phyloP scores from a whole-genome alignment of 768 basidiomycete species.

The Boletus subparvulus region DNA sequence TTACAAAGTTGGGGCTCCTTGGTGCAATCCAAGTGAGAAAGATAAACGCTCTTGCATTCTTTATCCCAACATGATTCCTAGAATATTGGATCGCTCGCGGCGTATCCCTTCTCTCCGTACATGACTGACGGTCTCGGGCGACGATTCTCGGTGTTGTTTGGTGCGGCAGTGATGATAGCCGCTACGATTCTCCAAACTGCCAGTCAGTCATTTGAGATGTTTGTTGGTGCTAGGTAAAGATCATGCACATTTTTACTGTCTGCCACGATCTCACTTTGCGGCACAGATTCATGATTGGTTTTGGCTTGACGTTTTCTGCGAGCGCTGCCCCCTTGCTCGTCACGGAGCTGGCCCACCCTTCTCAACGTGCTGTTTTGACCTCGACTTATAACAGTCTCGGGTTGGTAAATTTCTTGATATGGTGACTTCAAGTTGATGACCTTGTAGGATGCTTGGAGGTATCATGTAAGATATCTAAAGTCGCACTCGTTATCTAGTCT shows the following conservation, averaged over 20 bases:
- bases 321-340: conserved; percentile 49
- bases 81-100: conserved; percentile 41
- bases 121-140: conserved; percentile 41
- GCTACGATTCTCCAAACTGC: conserved; percentile 40
- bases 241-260: not conserved
- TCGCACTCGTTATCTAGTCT: not conserved
- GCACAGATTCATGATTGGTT: conserved; percentile 38
- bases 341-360: conserved; percentile 51
- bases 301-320: conserved; percentile 42
- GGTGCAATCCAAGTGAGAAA: conserved; percentile 2
- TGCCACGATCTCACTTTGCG: no score
- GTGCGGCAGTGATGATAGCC: conserved; percentile 38
- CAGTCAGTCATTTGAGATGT: conserved; percentile 41
- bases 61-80: conserved; percentile 6
- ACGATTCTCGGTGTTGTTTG: conserved; percentile 35
- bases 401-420: conserved; percentile 23
- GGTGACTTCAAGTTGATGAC: not conserved
- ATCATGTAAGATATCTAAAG: conserved; percentile 27
- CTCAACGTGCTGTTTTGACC: conserved; percentile 46
- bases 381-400: conserved; percentile 45
- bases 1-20: conserved; percentile 1
- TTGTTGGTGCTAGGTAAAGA: conserved; percentile 34
- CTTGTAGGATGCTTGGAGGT: conserved; percentile 28
- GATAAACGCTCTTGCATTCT: not conserved
- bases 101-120: conserved; percentile 41